Evolutionary conservation across 2,329 filamentous ascomycete genomes (phyloP), one percentile per base, ranked within the genome.

Genomic region (Botrytis galanthina): DNA sequence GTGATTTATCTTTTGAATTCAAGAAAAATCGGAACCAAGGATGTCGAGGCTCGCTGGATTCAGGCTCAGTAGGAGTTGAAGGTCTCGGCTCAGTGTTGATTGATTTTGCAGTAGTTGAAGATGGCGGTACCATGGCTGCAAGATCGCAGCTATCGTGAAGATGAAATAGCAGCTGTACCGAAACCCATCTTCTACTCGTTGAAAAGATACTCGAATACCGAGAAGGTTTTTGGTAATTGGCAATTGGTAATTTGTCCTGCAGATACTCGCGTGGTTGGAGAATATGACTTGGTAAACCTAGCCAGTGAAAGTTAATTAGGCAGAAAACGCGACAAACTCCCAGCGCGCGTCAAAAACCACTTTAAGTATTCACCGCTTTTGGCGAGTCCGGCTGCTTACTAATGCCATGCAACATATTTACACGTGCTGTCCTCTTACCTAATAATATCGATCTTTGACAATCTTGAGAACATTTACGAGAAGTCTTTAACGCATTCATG

Each of bases 51-150:
- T 79, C 76, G 63, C 79, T 82, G 75, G 79, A 79, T 73, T 77
- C 68, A 10, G 80, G 80, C 70, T 82, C 81, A n/a, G 90, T 90
- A 64, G 90, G 90, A 48, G 90, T 92, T n/a, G 90, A 90, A 39
- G 90, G 90, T 81, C 89, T 86, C 75, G 87, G 81, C 75, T 86
- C 84, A 71, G 90, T 83, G 73, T 85, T 84, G 75, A 89, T 86
- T 78, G 90, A 83, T 78, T 72, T 60, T 75, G 73, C 72, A 70
- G 74, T 74, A 32, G 74, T 66, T 73, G 78, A 71, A 61, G 75
- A 74, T 74, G 74, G 70, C 75, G 78, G 74, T 76, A 80, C 78
- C 80, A 81, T 81, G 76, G 76, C 79, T 80, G 78, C 75, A 76
- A 77, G 76, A 75, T 75, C 76, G 68, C 48, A 57, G 54, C 72